phyloP scores from a whole-genome alignment of 2,329 filamentous ascomycete species.

The Penicillium sclerotigenum region DNA sequence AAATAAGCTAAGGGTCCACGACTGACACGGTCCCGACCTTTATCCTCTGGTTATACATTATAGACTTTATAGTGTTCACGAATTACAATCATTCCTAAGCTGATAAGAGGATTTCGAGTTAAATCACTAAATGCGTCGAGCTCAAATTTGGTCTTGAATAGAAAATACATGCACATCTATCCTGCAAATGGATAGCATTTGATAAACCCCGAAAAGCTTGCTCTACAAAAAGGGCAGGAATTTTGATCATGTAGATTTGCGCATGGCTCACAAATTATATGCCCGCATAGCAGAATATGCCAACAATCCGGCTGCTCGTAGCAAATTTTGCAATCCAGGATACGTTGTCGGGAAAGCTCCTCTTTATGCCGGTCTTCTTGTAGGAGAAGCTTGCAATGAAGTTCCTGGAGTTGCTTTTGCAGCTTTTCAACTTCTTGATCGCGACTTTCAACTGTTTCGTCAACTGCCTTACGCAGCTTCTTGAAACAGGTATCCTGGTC shows the following conservation, averaged over 20 bases:
- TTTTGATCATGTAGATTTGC: neutral
- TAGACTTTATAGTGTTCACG: neutral
- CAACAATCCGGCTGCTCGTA: neutral
- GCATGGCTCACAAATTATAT: neutral
- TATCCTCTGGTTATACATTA: neutral
- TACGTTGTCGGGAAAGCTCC: neutral
- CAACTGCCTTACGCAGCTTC: neutral
- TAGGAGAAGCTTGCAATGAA: neutral
- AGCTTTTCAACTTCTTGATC: neutral
- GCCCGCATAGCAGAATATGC: neutral
- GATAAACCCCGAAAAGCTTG: neutral
- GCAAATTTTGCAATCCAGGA: neutral
- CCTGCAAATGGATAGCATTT: neutral
- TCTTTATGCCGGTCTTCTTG: neutral
- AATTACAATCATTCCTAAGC: neutral
- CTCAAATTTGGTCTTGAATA: neutral
- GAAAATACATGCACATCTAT: neutral
- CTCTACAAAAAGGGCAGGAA: neutral
- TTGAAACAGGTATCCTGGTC: neutral
- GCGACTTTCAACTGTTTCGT: neutral
- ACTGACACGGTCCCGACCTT: neutral
- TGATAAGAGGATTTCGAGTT: neutral
- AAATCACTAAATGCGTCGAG: neutral
- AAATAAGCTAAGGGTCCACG: neutral
- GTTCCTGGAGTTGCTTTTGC: neutral